These are phyloP conservation scores for Sugiyamaella pinicola DNA, from an alignment of 1,139 yeast species.

Conservation along the genomic window DNA sequence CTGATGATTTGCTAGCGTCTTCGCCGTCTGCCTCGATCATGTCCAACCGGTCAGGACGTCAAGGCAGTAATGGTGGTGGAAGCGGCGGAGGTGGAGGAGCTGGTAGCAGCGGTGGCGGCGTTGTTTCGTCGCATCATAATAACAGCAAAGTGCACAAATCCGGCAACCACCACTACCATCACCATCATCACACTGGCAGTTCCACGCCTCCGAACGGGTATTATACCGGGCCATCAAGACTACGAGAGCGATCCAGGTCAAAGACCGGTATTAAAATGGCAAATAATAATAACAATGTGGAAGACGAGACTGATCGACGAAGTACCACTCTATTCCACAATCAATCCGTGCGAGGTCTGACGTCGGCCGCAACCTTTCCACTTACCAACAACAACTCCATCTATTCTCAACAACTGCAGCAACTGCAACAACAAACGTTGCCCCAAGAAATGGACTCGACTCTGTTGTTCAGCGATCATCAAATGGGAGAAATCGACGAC, in stretches of 20 bases:
- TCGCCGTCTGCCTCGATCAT: slow-evolving; percentile 9
- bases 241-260: slow-evolving; percentile 9
- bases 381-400: slow-evolving; percentile 1
- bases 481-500: slow-evolving; percentile 14
- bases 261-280: slow-evolving; percentile 2
- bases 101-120: background rate
- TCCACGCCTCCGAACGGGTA: slow-evolving; percentile 17
- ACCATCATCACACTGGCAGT: slow-evolving; percentile 18
- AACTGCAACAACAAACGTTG: background rate
- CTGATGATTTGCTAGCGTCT: slow-evolving; percentile 13
- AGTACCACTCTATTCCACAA: background rate
- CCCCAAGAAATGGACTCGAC: slow-evolving; percentile 12
- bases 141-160: slow-evolving; percentile 27
- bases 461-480: slow-evolving; percentile 8
- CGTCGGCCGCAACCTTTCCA: slow-evolving; percentile 8
- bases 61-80: slow-evolving; percentile 3
- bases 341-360: background rate
- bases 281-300: background rate
- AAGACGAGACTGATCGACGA: slow-evolving; percentile 4
- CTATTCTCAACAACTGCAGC: slow-evolving; percentile 11
- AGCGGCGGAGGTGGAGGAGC: background rate
- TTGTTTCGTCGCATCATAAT: slow-evolving; percentile 16
- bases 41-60: slow-evolving; percentile 7
- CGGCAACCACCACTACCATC: slow-evolving; percentile 26
- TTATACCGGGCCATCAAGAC: slow-evolving; percentile 8